Conservation (phyloP, 371 early-diverging fungal genomes). For the Apophysomyces trapeziformis region DNA sequence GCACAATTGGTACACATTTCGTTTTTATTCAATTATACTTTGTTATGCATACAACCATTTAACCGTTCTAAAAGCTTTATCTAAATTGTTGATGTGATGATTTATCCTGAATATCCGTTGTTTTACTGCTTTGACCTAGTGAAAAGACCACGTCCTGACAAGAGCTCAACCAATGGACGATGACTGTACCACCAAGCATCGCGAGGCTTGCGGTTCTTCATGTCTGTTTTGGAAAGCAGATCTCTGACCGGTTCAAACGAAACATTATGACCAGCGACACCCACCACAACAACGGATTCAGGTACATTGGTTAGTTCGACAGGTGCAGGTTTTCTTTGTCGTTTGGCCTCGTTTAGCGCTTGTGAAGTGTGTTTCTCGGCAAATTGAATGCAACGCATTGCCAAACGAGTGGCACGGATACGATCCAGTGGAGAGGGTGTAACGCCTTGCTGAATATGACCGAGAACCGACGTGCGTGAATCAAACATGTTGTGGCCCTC, state of each 20-base stretch:
- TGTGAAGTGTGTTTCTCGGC: conserved; percentile 50
- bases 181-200: conserved; percentile 84
- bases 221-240: conserved; percentile 73
- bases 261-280: conserved; percentile 80
- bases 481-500: conserved; percentile 95
- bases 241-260: conserved; percentile 74
- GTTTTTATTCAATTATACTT: too few species aligned
- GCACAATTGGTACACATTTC: too few species aligned
- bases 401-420: conserved; percentile 88
- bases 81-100: too few species aligned
- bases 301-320: conserved; percentile 64
- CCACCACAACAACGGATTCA: conserved; percentile 80
- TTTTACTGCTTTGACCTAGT: conserved; percentile 4
- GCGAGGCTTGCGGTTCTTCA: conserved; percentile 75
- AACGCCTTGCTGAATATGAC: conserved; percentile 98
- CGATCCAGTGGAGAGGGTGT: conserved; percentile 97
- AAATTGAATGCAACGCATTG: conserved; percentile 71
- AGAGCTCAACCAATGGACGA: conserved; percentile 47
- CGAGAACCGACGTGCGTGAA: conserved; percentile 91
- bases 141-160: conserved; percentile 43
- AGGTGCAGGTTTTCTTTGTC: conserved; percentile 40
- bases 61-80: too few species aligned
- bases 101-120: neutral
- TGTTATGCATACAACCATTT: too few species aligned
- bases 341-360: conserved; percentile 37